Conservation (phyloP, 352 stramenopile genomes). For the Globisporangium lucens region DNA sequence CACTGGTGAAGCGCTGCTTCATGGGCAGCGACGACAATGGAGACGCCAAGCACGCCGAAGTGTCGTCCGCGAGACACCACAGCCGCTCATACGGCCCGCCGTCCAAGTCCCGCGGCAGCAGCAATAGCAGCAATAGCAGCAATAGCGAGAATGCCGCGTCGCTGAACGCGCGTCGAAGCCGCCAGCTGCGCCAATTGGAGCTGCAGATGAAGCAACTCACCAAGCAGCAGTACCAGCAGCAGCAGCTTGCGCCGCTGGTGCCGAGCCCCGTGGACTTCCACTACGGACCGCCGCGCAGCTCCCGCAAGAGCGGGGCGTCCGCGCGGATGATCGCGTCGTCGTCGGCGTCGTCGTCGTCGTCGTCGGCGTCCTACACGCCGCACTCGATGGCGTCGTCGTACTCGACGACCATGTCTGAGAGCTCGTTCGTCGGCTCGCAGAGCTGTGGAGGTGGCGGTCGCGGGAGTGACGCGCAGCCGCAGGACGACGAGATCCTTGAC, state of each 20-base stretch:
- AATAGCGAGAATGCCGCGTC: background rate
- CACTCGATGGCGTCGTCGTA: constrained; percentile 19
- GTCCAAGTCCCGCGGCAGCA: background rate
- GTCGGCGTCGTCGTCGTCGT: background rate
- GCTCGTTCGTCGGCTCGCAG: constrained; percentile 31
- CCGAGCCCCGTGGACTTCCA: constrained; percentile 8
- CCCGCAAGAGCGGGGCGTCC: constrained; percentile 1
- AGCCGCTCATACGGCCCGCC: background rate
- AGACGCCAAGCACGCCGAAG: background rate
- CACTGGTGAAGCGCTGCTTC: constrained; percentile 38
- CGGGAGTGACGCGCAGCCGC: constrained; percentile 10
- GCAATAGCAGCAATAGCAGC: background rate
- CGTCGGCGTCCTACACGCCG: constrained; percentile 1
- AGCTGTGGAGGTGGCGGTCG: background rate
- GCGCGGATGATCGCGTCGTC: background rate
- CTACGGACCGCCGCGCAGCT: background rate
- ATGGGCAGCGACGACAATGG: constrained; percentile 12
- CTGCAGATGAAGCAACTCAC: constrained; percentile 17
- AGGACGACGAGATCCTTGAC: constrained; percentile 26
- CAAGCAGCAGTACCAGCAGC: constrained; percentile 9
- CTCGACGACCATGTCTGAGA: constrained; percentile 38
- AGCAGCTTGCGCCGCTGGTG: constrained; percentile 6
- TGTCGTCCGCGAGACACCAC: background rate
- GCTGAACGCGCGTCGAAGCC: constrained; percentile 11
- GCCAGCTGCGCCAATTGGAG: constrained; percentile 15